These are phyloP conservation scores for Hymenoscyphus salicellus DNA, from an alignment of 2,329 filamentous ascomycete species.

Conservation along the genomic window DNA sequence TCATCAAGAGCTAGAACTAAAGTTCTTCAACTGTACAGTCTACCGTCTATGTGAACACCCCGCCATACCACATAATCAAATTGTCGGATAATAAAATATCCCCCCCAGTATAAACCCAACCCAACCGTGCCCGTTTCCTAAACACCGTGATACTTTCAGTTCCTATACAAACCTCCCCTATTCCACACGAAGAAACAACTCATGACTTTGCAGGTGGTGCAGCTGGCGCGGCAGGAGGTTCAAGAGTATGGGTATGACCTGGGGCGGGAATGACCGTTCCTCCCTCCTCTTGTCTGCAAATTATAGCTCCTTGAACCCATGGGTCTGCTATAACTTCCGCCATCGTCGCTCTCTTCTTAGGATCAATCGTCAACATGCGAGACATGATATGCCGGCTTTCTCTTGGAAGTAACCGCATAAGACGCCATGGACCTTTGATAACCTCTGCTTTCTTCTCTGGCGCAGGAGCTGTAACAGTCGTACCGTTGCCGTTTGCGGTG, in stretches of 20 bases:
- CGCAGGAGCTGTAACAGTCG: constrained; percentile 11
- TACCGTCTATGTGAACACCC: constrained; percentile 21
- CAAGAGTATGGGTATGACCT: constrained; percentile 81
- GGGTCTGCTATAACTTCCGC: constrained; percentile 81
- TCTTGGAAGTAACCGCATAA: constrained; percentile 80
- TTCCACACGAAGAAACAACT: neutral
- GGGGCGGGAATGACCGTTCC: constrained; percentile 63
- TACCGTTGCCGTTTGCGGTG: constrained; percentile 1
- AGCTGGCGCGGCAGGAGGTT: constrained; percentile 58
- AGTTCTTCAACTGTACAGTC: constrained; percentile 28
- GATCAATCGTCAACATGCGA: constrained; percentile 87
- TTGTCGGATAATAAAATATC: neutral
- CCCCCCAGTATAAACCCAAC: neutral
- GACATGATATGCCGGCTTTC: constrained; percentile 88
- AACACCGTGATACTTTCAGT: constrained; percentile 19
- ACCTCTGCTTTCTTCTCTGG: constrained; percentile 61
- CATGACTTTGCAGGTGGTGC: constrained; percentile 23
- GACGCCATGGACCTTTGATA: constrained; percentile 88
- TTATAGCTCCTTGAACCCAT: constrained; percentile 82
- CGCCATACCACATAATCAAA: neutral
- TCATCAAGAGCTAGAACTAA: constrained; percentile 5
- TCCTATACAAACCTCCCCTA: constrained; percentile 9
- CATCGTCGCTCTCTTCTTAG: constrained; percentile 77
- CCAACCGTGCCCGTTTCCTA: constrained; percentile 13
- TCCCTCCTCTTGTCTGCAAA: constrained; percentile 82